Evolutionary conservation across 2,329 filamentous ascomycete genomes (phyloP).

Genomic region (Botryotinia convoluta): DNA sequence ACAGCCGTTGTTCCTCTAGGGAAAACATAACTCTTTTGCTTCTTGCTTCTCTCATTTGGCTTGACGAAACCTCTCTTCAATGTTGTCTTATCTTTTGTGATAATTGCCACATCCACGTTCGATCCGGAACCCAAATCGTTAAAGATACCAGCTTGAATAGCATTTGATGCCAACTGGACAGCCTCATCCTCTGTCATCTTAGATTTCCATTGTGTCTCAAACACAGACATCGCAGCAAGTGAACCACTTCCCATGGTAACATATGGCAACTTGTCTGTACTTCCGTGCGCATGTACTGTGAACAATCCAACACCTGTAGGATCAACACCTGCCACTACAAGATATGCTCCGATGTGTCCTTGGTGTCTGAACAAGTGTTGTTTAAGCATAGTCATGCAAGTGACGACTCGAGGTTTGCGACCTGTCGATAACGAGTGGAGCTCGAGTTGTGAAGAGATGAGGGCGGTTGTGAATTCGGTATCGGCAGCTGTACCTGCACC

Average conservation of each 20-base stretch:
- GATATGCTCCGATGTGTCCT: slow-evolving; percentile 95
- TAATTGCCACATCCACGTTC: slow-evolving; percentile 95
- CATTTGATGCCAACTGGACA: slow-evolving; percentile 77
- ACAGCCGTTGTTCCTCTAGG: slow-evolving; percentile 89
- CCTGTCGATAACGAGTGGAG: slow-evolving; percentile 94
- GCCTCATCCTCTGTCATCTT: slow-evolving; percentile 74
- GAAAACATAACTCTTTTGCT: slow-evolving; percentile 93
- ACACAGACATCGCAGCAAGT: slow-evolving; percentile 94
- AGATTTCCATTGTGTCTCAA: slow-evolving; percentile 92
- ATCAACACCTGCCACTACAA: slow-evolving; percentile 94
- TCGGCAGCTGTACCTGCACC: slow-evolving; percentile 97
- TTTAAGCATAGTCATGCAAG: slow-evolving; percentile 99
- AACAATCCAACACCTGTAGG: slow-evolving; percentile 93
- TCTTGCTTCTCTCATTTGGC: slow-evolving; percentile 86
- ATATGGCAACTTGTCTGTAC: slow-evolving; percentile 97
- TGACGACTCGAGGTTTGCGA: slow-evolving; percentile 94
- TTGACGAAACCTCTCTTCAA: slow-evolving; percentile 89
- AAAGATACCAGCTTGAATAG: slow-evolving; percentile 95
- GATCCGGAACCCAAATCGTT: slow-evolving; percentile 96
- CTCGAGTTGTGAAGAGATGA: slow-evolving; percentile 98
- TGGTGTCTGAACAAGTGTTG: slow-evolving; percentile 99
- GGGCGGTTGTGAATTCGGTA: slow-evolving; percentile 97
- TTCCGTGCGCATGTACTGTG: slow-evolving; percentile 97
- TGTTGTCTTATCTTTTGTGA: slow-evolving; percentile 92
- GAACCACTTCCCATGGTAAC: slow-evolving; percentile 98